Conservation (phyloP, 345 rosid species). For the Arabis alpina region DNA sequence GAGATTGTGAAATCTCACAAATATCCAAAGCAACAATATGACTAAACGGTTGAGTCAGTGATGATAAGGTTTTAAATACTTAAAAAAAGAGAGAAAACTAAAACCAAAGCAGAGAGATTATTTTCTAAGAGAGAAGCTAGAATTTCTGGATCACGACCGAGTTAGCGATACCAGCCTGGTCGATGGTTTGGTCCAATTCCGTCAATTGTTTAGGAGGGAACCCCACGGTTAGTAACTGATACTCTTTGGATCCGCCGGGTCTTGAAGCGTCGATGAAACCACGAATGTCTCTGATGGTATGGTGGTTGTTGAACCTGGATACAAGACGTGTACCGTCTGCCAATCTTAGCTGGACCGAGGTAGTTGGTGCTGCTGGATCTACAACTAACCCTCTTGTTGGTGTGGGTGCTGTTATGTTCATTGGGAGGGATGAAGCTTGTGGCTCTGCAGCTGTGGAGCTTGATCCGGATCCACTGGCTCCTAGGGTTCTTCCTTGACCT, state of each 20-base stretch:
- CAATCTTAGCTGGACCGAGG: slow-evolving; percentile 82
- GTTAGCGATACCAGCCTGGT: slow-evolving; percentile 83
- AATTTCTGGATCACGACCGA: slow-evolving; percentile 94
- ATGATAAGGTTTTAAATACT: neutral
- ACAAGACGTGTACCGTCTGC: slow-evolving; percentile 58
- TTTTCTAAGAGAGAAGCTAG: slow-evolving; percentile 37
- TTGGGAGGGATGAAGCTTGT: slow-evolving; percentile 36
- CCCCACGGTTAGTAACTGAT: slow-evolving; percentile 87
- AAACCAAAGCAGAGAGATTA: neutral
- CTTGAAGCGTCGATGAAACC: slow-evolving; percentile 86
- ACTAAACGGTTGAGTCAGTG: slow-evolving; percentile 7
- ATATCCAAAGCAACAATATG: slow-evolving; percentile 17
- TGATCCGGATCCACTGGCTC: slow-evolving; percentile 49
- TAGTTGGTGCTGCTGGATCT: slow-evolving; percentile 51
- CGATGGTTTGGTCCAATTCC: slow-evolving; percentile 78
- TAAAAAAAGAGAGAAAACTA: neutral
- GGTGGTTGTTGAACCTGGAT: slow-evolving; percentile 50
- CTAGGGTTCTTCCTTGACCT: slow-evolving; percentile 82
- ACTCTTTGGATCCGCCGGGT: slow-evolving; percentile 66
- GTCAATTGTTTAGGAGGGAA: slow-evolving; percentile 87
- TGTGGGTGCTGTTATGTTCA: slow-evolving; percentile 49
- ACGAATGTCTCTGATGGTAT: slow-evolving; percentile 72
- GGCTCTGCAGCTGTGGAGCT: slow-evolving; percentile 51
- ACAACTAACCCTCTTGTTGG: slow-evolving; percentile 65
- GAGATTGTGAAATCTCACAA: slow-evolving; percentile 28